Base-by-base conservation (phyloP, 176 grass and related monocot genomes). In the Zoysia pacifica region DNA sequence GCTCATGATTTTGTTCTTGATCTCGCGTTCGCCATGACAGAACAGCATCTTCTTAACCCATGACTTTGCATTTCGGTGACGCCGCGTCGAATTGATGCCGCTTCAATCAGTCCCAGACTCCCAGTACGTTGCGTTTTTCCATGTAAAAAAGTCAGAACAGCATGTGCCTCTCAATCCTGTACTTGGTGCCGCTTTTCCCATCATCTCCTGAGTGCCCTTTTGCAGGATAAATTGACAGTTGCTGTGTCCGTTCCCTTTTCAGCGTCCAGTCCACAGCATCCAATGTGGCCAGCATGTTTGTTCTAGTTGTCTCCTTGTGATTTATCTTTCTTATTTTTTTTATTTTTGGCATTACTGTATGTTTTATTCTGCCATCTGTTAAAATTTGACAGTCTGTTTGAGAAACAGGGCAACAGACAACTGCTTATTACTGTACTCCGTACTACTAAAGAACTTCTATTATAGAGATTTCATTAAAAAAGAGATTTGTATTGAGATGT, bases 111-210 rank as follows among this genome's bases (percentile, higher is more conserved):
- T 28, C 28, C 28, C 2, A 37, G 41, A 28, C 28, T 28, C 28
- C 28, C 54, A 75, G 74, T 46, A 76, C 58, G 58, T 14, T 16
- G 19, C 45, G 35, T 45, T 44, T 83, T 81, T 70, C 65, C 58
- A 62, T 83, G 75, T 70, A 15, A 68, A 28, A 28, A 76, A 79
- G 75, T 79, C 80, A 83, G 80, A 61, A 83, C 37, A 15, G 45
- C 38, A 84, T 71, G 52, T 64, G 37, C 68, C 62, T 79, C 37
- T 67, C 48, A 54, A 12, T 70, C 18, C 5, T 78, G 68, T 61
- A 83, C 80, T 79, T 78, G 41, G 35, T 83, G 55, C 48, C 81
- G 45, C 86, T 69, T 84, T 82, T 76, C 20, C 11, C 78, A 67
- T 10, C 48, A 47, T 76, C 58, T 61, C 58, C 58, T 61, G 58